phyloP scores from a whole-genome alignment of 805 yeast species.

The Lipomyces lipofer region DNA sequence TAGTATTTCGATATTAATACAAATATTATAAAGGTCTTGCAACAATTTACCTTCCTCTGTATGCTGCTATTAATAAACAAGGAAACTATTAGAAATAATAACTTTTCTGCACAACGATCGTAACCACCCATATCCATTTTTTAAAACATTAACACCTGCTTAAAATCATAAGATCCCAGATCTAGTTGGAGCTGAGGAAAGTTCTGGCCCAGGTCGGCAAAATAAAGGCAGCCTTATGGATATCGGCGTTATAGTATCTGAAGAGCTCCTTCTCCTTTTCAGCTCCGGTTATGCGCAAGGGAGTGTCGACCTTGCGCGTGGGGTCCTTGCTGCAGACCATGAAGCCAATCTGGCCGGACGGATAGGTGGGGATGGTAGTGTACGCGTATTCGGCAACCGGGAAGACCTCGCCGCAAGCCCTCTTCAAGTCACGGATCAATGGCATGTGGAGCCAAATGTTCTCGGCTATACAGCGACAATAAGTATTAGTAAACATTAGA shows the following conservation, averaged over 20 bases:
- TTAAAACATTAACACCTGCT: no score
- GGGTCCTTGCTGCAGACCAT: slow-evolving; percentile 89
- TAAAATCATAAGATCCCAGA: neutral
- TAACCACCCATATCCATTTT: no score
- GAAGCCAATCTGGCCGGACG: slow-evolving; percentile 97
- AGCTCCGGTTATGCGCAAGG: slow-evolving; percentile 63
- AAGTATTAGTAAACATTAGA: slow-evolving; percentile 34
- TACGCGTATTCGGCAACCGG: slow-evolving; percentile 89
- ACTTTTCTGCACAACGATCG: no score
- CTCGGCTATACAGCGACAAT: slow-evolving; percentile 52
- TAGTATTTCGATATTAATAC: neutral
- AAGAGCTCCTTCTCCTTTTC: slow-evolving; percentile 64
- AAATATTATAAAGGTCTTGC: no score
- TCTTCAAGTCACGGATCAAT: slow-evolving; percentile 76
- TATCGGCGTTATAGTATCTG: slow-evolving; percentile 78
- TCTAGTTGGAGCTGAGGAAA: slow-evolving; percentile 41
- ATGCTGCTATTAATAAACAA: no score
- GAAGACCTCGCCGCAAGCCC: slow-evolving; percentile 80
- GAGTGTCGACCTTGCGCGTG: slow-evolving; percentile 61
- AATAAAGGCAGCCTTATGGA: slow-evolving; percentile 87
- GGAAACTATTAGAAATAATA: no score
- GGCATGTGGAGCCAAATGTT: slow-evolving; percentile 89
- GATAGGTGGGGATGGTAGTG: slow-evolving; percentile 93
- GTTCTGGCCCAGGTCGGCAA: slow-evolving; percentile 87
- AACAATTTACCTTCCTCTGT: no score